Percentiles rank a stretch among this genome's conserved stretches.
phyloP scores from a whole-genome alignment of 2,329 filamentous ascomycete genomes.

The Penicillium sp. region DNA sequence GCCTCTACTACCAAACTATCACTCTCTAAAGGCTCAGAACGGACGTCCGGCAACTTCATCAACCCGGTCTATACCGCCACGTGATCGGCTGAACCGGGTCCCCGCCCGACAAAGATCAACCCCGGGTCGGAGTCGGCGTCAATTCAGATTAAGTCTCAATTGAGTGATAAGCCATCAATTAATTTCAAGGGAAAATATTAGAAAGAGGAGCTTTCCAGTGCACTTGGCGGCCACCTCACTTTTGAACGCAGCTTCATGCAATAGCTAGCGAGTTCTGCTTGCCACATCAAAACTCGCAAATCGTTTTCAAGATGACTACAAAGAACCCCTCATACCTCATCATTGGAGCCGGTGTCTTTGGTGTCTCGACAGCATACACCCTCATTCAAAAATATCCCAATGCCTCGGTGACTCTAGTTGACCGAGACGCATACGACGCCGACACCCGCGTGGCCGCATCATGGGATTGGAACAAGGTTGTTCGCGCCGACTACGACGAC shows the following conservation, averaged over 20 bases:
- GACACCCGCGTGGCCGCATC: constrained; percentile 33
- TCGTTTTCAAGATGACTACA: constrained; percentile 11
- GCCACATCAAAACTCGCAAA: neutral
- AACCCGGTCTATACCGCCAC: constrained; percentile 2
- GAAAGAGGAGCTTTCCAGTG: neutral
- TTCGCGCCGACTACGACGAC: constrained; percentile 31
- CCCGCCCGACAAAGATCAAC: constrained; percentile 7
- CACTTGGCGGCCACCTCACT: neutral
- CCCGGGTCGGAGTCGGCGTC: neutral
- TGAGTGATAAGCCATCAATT: constrained; percentile 3
- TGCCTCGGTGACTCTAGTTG: constrained; percentile 26
- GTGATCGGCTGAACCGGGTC: constrained; percentile 18
- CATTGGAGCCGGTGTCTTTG: constrained; percentile 28
- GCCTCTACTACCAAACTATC: neutral
- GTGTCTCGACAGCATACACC: constrained; percentile 29
- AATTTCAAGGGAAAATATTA: neutral
- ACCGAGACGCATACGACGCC: constrained; percentile 34
- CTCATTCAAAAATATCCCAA: constrained; percentile 30
- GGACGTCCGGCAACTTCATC: neutral
- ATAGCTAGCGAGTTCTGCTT: neutral
- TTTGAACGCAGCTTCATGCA: neutral
- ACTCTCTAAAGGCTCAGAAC: too few relatives aligned
- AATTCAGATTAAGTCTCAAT: neutral
- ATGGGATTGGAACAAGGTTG: constrained; percentile 32
- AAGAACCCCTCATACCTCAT: constrained; percentile 27